Conservation (phyloP, 192 early-diverging fungal species). For the Coemansia sp. region DNA sequence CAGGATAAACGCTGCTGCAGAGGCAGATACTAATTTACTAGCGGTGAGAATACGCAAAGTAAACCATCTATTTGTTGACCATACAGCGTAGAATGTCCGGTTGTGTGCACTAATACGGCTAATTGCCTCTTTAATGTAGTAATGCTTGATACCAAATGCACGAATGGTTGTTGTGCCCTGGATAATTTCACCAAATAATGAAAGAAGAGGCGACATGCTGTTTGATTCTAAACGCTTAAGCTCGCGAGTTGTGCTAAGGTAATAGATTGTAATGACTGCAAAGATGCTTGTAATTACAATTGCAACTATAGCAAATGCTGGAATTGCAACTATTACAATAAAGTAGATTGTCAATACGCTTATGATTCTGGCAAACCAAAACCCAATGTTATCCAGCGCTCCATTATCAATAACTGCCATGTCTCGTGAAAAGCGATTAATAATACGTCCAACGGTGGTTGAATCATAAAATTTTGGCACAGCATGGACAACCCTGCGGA, state of each 20-base stretch:
- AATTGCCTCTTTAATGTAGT: too few species aligned
- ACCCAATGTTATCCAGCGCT: slow-evolving; percentile 55
- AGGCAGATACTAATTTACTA: slow-evolving; percentile 72
- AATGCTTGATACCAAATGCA: too few species aligned
- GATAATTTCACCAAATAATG: slow-evolving; percentile 81
- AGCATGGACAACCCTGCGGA: slow-evolving; percentile 65
- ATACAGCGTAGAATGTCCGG: slow-evolving; percentile 81
- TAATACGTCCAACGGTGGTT: slow-evolving; percentile 82
- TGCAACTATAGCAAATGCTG: slow-evolving; percentile 73
- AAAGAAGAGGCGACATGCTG: slow-evolving; percentile 72
- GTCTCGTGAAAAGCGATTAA: slow-evolving; percentile 88
- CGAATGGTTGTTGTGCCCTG: slow-evolving; percentile 59
- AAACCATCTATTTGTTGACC: slow-evolving; percentile 90
- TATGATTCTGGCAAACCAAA: slow-evolving; percentile 57
- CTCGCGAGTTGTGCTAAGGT: slow-evolving; percentile 79
- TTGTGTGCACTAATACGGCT: slow-evolving; percentile 79
- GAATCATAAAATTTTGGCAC: slow-evolving; percentile 86
- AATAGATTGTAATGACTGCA: slow-evolving; percentile 64
- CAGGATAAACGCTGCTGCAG: slow-evolving; percentile 68
- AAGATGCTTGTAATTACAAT: slow-evolving; percentile 61
- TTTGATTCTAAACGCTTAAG: slow-evolving; percentile 88
- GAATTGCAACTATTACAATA: slow-evolving; percentile 67
- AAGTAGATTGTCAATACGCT: slow-evolving; percentile 61
- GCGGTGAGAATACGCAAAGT: slow-evolving; percentile 77
- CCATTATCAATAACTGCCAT: slow-evolving; percentile 78